Evolutionary conservation across 2,329 filamentous ascomycete species (phyloP).

Genomic region (Stachybotrys echinatus): DNA sequence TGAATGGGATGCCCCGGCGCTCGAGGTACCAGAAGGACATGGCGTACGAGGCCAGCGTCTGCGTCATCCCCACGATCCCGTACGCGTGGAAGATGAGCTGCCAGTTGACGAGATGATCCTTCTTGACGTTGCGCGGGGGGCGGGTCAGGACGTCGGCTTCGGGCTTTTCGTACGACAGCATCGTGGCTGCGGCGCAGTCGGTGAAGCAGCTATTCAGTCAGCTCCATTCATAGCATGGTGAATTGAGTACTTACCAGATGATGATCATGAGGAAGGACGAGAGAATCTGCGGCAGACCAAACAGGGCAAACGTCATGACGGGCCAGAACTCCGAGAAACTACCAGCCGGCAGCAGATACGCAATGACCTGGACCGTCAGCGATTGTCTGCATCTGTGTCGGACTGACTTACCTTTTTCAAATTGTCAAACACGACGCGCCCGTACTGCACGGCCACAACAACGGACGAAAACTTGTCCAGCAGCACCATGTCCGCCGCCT

Average conservation of each 20-base stretch:
- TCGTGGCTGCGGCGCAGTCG: constrained; percentile 67
- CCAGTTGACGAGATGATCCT: constrained; percentile 68
- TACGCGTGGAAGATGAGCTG: constrained; percentile 70
- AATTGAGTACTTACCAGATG: constrained; percentile 40
- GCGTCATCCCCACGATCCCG: constrained; percentile 60
- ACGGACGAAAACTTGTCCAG: constrained; percentile 70
- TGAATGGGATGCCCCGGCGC: constrained; percentile 60
- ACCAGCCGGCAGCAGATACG: constrained; percentile 69
- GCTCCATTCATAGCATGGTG: background rate
- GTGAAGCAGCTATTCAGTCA: constrained; percentile 57
- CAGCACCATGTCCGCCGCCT: constrained; percentile 76
- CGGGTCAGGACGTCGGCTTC: constrained; percentile 71
- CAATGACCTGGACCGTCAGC: constrained; percentile 30
- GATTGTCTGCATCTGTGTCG: background rate
- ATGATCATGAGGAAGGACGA: constrained; percentile 70
- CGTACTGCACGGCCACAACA: constrained; percentile 66
- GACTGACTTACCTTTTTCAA: constrained; percentile 53
- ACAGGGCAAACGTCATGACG: constrained; percentile 65
- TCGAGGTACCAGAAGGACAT: constrained; percentile 65
- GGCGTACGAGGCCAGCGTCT: constrained; percentile 55
- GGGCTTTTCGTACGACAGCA: constrained; percentile 70
- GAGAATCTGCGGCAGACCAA: constrained; percentile 68
- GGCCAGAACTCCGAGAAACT: constrained; percentile 74
- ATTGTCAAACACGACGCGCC: constrained; percentile 74
- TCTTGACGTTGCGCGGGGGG: constrained; percentile 61